Evolutionary conservation across 73 alveolate species (phyloP), one percentile per base, ranked within the genome.

Genomic region (Uronychia setigera): DNA sequence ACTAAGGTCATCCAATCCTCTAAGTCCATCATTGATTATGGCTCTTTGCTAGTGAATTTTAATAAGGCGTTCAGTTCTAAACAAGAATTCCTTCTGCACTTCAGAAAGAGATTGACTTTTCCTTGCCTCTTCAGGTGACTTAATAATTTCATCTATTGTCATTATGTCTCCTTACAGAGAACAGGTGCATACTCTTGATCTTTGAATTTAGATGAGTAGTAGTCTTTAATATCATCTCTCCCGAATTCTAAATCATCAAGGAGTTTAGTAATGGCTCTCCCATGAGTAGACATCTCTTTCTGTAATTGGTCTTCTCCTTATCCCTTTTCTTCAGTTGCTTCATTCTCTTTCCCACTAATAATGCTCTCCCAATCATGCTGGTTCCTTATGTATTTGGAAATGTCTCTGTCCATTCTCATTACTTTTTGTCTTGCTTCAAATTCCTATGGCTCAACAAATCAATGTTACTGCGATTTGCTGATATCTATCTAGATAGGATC

Each of bases 1-100:
- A 57, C 79, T 87, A 26, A 27, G 29, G 35, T 83, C 87, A 0
- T 77, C 35, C 25, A 89, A 57, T 32, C 88, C 88, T 32, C 74
- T 89, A 13, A 89, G 83, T 0, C 95, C 95, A 57, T 89, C 95
- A 60, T 84, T 85, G 35, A 89, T 79, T n/a, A 77, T 85, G 27
- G 95, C 35, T 84, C 95, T 77, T 33, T 89, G 83, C 59, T 80
- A 86, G 79, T 84, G 84, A 79, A 84, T 46, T 29, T 74, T 60
- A 0, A 88, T 46, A 0, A 88, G 76, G 26, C 60, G 60, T 58
- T 88, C 94, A 13, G 91, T 27, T 76, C 87, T 34, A 11, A 32
- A 19, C 25, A 88, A 11, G 32, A 88, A 88, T 11, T 82, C 85
- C 74, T 31, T 79, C 78, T 88, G 81, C 35, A 84, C 78, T 19